Base-by-base conservation (phyloP, 2,329 filamentous ascomycete genomes). In the Erysiphe pisi region DNA sequence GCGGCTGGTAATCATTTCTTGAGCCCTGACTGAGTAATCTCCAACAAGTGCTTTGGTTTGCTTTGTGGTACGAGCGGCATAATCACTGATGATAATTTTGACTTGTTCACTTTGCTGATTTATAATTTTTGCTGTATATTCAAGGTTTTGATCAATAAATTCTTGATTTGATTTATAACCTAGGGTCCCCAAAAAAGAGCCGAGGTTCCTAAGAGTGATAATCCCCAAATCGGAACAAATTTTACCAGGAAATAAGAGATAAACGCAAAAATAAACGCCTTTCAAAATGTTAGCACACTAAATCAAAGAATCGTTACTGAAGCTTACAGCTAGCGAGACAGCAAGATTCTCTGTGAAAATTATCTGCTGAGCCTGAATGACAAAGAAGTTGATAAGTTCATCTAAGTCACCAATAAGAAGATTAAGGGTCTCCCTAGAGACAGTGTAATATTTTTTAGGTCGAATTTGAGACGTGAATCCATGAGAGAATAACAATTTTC, bases 331-430 rank as follows among this genome's bases (percentile, higher is more conserved):
- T 80, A 84, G 83, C 31, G 89, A 91, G 77, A 85, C 86, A 79
- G 84, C 83, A 77, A 91, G 82, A 80, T 91, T 91, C 85, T 91
- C 90, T 65, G 86, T 89, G 79, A 89, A 91, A 77, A 91, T 81
- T 79, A 91, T 87, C 78, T 89, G 86, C 84, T 91, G 90, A 75
- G 86, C 84, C 84, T 91, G 90, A 77, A 91, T 90, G 78, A 90
- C 85, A 80, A 91, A 89, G 83, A 91, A 91, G 85, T 91, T 91
- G 83, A 89, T 83, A 78, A 91, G 85, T 83, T 91, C 89, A 81
- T 90, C 87, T 61, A 89, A 84, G 79, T 91, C 89, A 77, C 87
- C 88, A 80, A 90, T 86, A 79, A 89, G 79, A 77, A 83, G 82
- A 80, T 91, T 87, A 58, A 91, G 83, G 9, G 87, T 88, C 80